These are phyloP conservation scores for Fusarium guadeloupense DNA, from an alignment of 2,329 filamentous ascomycete genomes.

Conservation along the genomic window DNA sequence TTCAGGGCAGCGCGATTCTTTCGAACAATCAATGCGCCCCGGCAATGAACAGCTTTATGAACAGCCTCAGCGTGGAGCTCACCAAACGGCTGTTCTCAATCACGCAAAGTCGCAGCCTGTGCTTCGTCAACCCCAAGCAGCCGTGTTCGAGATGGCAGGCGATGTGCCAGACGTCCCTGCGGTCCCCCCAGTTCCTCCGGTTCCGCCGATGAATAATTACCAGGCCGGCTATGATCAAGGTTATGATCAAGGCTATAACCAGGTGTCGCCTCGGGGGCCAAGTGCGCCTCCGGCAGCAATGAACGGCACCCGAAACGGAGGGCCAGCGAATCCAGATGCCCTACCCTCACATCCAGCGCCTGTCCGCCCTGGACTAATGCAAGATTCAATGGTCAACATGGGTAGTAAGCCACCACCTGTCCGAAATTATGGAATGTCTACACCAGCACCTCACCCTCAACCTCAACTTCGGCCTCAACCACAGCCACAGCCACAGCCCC, in stretches of 20 bases:
- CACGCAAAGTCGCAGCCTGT: conserved; percentile 75
- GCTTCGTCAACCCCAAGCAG: conserved; percentile 69
- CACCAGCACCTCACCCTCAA: conserved; percentile 45
- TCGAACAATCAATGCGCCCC: conserved; percentile 59
- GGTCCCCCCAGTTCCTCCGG: conserved; percentile 49
- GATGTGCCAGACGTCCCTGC: conserved; percentile 67
- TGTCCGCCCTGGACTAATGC: conserved; percentile 69
- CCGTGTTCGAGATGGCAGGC: conserved; percentile 77
- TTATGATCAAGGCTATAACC: conserved; percentile 40
- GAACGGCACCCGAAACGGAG: conserved; percentile 26
- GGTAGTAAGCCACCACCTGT: conserved; percentile 67
- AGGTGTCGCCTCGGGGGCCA: conserved; percentile 44
- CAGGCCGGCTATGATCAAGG: conserved; percentile 43
- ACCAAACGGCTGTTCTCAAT: conserved; percentile 62
- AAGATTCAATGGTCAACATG: conserved; percentile 65
- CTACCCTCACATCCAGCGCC: conserved; percentile 70
- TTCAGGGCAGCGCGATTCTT: conserved; percentile 52
- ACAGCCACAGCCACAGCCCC: conserved; percentile 47
- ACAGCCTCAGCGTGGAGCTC: conserved; percentile 60
- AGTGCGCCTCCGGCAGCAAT: conserved; percentile 45
- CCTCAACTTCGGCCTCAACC: conserved; percentile 30
- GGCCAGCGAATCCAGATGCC: conserved; percentile 51
- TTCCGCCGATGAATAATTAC: conserved; percentile 40
- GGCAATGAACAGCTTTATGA: conserved; percentile 51
- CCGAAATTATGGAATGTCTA: conserved; percentile 63